A percentile compares a stretch with the other conserved stretches of the same genome.
Evolutionary conservation across 1,284 basidiomycete genomes (phyloP).

Genomic region (Malassezia arunalokei): DNA sequence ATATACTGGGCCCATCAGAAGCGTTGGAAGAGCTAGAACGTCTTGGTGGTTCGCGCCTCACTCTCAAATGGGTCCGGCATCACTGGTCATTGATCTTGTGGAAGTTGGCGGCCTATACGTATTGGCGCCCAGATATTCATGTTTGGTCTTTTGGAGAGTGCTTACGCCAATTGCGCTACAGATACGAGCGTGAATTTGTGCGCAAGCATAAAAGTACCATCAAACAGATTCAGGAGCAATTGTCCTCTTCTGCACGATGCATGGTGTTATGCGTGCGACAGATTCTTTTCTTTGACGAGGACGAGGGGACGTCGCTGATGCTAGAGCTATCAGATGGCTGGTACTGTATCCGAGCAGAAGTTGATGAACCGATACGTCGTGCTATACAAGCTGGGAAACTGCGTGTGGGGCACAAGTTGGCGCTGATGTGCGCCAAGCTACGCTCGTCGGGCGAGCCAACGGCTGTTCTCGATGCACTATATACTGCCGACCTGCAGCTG

Average conservation of each 20-base stretch:
- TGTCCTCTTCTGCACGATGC: constrained; percentile 59
- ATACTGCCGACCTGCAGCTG: constrained; percentile 57
- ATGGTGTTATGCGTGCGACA: constrained; percentile 74
- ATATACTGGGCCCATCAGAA: constrained; percentile 16
- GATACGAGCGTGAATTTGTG: constrained; percentile 81
- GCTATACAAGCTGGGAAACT: constrained; percentile 61
- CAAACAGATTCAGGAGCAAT: constrained; percentile 63
- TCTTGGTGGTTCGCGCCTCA: constrained; percentile 50
- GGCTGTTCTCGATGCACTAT: constrained; percentile 71
- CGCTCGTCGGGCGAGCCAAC: constrained; percentile 53
- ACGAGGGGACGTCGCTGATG: constrained; percentile 44
- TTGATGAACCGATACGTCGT: constrained; percentile 62
- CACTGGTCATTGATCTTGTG: constrained; percentile 83
- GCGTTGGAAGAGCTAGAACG: constrained; percentile 20
- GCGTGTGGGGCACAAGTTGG: constrained; percentile 68
- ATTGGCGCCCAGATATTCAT: not conserved
- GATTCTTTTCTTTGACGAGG: constrained; percentile 48
- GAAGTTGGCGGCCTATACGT: constrained; percentile 55
- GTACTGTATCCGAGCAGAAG: constrained; percentile 67
- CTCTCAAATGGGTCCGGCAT: constrained; percentile 71
- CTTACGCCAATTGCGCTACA: constrained; percentile 68
- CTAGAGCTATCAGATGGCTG: constrained; percentile 89
- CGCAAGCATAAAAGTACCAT: constrained; percentile 66
- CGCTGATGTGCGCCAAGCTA: constrained; percentile 59
- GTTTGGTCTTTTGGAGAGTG: constrained; percentile 48